These are phyloP conservation scores for Trichoderma atroviride DNA, from an alignment of 2,329 filamentous ascomycete genomes.

Conservation along the genomic window DNA sequence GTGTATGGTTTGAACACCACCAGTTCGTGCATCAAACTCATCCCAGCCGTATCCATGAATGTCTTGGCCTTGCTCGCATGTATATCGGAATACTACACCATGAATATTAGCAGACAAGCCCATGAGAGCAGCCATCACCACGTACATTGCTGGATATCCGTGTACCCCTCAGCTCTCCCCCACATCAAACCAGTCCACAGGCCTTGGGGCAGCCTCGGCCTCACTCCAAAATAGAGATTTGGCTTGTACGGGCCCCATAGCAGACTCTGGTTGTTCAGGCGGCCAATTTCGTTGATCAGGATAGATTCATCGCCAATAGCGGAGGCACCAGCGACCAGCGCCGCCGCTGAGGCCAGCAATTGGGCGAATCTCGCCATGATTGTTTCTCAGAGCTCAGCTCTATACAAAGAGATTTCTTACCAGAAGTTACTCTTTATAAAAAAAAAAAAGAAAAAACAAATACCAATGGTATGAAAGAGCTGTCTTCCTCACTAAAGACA, in stretches of 20 bases:
- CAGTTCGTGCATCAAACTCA: conserved; percentile 86
- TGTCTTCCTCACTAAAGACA: background rate
- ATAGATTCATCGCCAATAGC: conserved; percentile 42
- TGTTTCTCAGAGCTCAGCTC: conserved; percentile 3
- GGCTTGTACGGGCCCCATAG: conserved; percentile 96
- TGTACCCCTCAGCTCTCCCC: conserved; percentile 80
- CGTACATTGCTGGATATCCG: conserved; percentile 73
- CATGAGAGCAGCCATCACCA: background rate
- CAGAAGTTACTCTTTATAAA: background rate
- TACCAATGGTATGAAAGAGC: background rate
- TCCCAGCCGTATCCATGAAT: conserved; percentile 98
- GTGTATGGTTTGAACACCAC: conserved; percentile 87
- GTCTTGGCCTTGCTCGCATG: conserved; percentile 91
- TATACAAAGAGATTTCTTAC: conserved; percentile 7
- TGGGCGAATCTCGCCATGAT: conserved; percentile 40
- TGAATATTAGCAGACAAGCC: conserved; percentile 7
- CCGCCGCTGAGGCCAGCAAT: conserved; percentile 37
- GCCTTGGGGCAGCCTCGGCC: conserved; percentile 79
- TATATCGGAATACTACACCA: conserved; percentile 77
- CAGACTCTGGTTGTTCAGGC: conserved; percentile 75
- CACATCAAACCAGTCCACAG: conserved; percentile 84
- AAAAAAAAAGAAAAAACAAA: background rate
- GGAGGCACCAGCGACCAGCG: conserved; percentile 34
- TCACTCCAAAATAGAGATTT: conserved; percentile 91
- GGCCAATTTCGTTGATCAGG: conserved; percentile 53